phyloP scores from a whole-genome alignment of 2,329 filamentous ascomycete genomes.

The Ascochyta pisi region DNA sequence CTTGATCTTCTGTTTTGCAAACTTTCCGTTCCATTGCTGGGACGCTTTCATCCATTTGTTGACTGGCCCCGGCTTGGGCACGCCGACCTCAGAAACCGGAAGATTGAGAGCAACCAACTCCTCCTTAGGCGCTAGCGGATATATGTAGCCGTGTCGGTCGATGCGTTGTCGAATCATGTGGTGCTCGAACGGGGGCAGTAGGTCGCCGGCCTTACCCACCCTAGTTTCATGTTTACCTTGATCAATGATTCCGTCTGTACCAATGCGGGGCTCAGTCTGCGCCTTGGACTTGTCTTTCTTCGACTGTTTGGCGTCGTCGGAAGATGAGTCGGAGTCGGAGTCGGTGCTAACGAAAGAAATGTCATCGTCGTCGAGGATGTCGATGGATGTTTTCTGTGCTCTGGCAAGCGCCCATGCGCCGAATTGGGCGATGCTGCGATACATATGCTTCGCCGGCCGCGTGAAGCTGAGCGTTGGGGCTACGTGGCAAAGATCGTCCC shows the following conservation, averaged over 20 bases:
- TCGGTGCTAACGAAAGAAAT: slow-evolving; percentile 76
- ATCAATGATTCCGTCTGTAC: slow-evolving; percentile 25
- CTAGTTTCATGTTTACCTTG: slow-evolving; percentile 21
- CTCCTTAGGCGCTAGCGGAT: slow-evolving; percentile 68
- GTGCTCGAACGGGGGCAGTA: slow-evolving; percentile 77
- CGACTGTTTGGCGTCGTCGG: slow-evolving; percentile 24
- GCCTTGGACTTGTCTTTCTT: slow-evolving; percentile 33
- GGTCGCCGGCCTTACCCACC: slow-evolving; percentile 88
- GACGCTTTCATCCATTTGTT: slow-evolving; percentile 83
- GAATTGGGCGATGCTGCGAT: slow-evolving; percentile 88
- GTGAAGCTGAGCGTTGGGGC: slow-evolving; percentile 94
- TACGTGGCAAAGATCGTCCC: slow-evolving; percentile 95
- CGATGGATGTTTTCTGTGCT: slow-evolving; percentile 79
- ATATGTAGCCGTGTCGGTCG: slow-evolving; percentile 76
- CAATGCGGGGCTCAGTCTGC: slow-evolving; percentile 26
- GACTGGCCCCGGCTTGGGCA: slow-evolving; percentile 80
- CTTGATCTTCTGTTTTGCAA: slow-evolving; percentile 70
- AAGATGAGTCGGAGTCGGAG: slow-evolving; percentile 27
- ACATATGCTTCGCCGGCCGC: slow-evolving; percentile 96
- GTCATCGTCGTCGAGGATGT: slow-evolving; percentile 79
- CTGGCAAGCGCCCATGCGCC: slow-evolving; percentile 87
- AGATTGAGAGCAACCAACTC: slow-evolving; percentile 73
- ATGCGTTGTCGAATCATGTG: slow-evolving; percentile 94
- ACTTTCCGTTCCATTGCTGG: slow-evolving; percentile 74
- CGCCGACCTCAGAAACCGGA: slow-evolving; percentile 70